Percentiles rank a stretch among this genome's conserved stretches.
These are phyloP conservation scores for Paramecium sexaurelia DNA, from an alignment of 73 alveolate genomes.

Conservation along the genomic window DNA sequence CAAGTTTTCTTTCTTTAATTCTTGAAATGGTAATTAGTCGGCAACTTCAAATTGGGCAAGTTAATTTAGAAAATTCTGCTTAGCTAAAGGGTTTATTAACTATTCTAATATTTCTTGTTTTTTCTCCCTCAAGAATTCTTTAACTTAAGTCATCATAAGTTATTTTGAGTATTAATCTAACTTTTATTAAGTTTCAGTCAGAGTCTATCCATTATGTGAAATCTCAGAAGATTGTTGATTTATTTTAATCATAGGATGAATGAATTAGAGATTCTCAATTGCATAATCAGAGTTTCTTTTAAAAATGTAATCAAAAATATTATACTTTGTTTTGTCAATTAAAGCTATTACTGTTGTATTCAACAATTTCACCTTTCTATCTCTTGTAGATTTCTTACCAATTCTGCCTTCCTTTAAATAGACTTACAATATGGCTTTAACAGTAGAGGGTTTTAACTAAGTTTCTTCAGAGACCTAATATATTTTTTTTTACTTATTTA, in stretches of 20 bases:
- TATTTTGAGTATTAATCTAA: conserved; percentile 3
- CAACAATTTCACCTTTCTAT: conserved; percentile 47
- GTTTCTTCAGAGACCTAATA: conserved; percentile 56
- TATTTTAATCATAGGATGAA: conserved; percentile 20
- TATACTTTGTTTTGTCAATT: conserved; percentile 7
- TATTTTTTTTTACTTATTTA: neutral
- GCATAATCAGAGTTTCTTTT: neutral
- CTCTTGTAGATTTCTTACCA: conserved; percentile 65
- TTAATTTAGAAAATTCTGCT: conserved; percentile 16
- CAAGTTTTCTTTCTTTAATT: neutral
- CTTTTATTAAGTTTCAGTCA: conserved; percentile 12
- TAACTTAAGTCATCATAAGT: neutral
- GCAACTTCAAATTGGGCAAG: conserved; percentile 30
- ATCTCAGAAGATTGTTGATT: conserved; percentile 11
- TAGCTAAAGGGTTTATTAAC: neutral
- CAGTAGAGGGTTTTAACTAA: conserved; percentile 61
- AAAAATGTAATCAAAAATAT: neutral
- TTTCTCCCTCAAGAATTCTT: conserved; percentile 10
- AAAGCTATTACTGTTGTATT: conserved; percentile 47
- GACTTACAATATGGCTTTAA: conserved; percentile 60
- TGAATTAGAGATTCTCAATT: neutral
- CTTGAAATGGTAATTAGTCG: neutral
- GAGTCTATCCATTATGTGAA: conserved; percentile 42
- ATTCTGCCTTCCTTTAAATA: conserved; percentile 66
- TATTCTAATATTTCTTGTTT: neutral